These are phyloP conservation scores for Trichoderma sp. DNA, from an alignment of 2,329 filamentous ascomycete species.

Conservation along the genomic window DNA sequence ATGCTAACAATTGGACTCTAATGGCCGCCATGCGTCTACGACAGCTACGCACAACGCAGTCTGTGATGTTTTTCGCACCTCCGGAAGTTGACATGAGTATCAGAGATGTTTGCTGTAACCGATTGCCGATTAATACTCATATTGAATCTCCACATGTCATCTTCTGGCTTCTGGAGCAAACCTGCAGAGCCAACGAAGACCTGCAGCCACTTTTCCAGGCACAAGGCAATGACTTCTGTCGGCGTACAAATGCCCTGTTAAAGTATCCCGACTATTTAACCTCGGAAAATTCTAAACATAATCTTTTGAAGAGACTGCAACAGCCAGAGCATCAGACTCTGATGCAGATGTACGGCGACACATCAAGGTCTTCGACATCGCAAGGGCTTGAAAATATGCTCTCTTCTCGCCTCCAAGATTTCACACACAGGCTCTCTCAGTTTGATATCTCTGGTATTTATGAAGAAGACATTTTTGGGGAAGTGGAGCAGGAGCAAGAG, in stretches of 20 bases:
- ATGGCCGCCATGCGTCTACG: conserved; percentile 64
- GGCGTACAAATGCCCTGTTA: conserved; percentile 51
- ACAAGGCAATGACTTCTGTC: conserved; percentile 63
- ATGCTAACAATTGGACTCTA: background rate
- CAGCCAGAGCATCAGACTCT: conserved; percentile 59
- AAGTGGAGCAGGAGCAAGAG: conserved; percentile 60
- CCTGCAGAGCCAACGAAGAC: conserved; percentile 60
- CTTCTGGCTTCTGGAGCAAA: conserved; percentile 64
- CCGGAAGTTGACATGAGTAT: conserved; percentile 65
- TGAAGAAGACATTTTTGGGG: conserved; percentile 48
- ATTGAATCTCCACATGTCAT: conserved; percentile 36
- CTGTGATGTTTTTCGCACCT: conserved; percentile 56
- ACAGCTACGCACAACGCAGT: conserved; percentile 57
- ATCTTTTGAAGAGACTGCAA: conserved; percentile 33
- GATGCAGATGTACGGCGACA: conserved; percentile 55
- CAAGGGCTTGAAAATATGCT: background rate
- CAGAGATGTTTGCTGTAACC: conserved; percentile 40
- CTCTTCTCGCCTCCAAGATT: background rate
- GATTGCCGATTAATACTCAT: background rate
- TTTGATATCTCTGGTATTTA: background rate
- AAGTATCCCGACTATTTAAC: conserved; percentile 45
- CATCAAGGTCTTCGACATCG: background rate
- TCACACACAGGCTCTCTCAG: background rate
- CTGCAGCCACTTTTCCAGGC: conserved; percentile 59
- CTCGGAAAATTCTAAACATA: conserved; percentile 34